phyloP scores from a whole-genome alignment of 2,329 filamentous ascomycete genomes.

The Monascus ruber region DNA sequence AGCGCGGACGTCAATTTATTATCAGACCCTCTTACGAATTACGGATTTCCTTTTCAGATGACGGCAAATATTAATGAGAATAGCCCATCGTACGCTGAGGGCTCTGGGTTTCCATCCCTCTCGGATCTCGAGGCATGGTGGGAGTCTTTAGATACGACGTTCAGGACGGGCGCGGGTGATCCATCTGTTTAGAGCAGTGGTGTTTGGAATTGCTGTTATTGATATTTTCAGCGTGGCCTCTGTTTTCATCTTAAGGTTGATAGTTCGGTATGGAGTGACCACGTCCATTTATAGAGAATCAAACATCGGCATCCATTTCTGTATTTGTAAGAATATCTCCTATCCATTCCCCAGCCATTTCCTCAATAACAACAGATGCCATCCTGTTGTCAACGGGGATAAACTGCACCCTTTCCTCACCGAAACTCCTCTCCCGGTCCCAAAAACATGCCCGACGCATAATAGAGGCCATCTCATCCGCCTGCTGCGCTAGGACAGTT shows the following conservation, averaged over 20 bases:
- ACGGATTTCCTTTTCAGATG: too few relatives aligned
- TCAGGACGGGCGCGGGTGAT: not conserved
- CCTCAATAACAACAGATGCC: not conserved
- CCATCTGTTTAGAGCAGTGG: not conserved
- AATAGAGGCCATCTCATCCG: conserved; percentile 29
- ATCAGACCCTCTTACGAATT: too few relatives aligned
- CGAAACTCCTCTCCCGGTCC: conserved; percentile 29
- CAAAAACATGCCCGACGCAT: conserved; percentile 35
- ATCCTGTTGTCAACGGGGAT: not conserved
- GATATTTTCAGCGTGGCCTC: too few relatives aligned
- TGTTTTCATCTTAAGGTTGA: too few relatives aligned
- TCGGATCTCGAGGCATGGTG: conserved; percentile 23
- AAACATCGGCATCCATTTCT: too few relatives aligned
- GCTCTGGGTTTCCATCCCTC: conserved; percentile 8
- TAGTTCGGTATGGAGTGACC: too few relatives aligned
- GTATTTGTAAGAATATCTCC: conserved; percentile 1
- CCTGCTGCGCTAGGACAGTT: conserved; percentile 26
- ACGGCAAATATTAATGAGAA: conserved; percentile 4
- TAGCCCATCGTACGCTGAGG: conserved; percentile 3
- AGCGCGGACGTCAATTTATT: too few relatives aligned
- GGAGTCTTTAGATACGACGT: conserved; percentile 12
- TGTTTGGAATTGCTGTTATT: not conserved
- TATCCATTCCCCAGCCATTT: conserved; percentile 7
- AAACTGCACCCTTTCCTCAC: conserved; percentile 21
- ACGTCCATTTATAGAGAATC: too few relatives aligned